Percentiles rank a stretch among this genome's conserved stretches.
phyloP scores from a whole-genome alignment of 2,329 filamentous ascomycete genomes.

The Stagonosporopsis cucurbitacearum region DNA sequence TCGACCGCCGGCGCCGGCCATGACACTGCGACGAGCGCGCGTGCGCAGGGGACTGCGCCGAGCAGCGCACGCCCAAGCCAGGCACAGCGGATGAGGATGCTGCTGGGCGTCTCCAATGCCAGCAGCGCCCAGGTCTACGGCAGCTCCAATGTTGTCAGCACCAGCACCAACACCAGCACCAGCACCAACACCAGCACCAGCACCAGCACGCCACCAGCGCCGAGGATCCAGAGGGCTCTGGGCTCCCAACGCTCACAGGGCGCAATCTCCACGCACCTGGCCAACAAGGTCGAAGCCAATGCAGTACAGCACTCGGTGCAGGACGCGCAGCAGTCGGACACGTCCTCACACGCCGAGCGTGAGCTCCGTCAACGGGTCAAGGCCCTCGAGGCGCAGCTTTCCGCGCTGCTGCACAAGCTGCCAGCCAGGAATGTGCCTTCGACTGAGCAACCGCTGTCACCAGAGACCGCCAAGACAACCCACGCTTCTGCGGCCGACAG shows the following conservation, averaged over 20 bases:
- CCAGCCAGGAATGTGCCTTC: background rate
- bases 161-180: too few relatives aligned
- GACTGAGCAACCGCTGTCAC: background rate
- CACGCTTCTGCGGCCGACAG: background rate
- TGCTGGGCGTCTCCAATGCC: background rate
- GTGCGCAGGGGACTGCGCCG: background rate
- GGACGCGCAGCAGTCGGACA: background rate
- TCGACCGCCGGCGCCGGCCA: slow-evolving; percentile 18
- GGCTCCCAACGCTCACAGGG: background rate
- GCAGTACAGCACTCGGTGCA: background rate
- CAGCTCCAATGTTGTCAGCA: too few relatives aligned
- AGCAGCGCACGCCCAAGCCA: background rate
- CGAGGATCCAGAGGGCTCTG: background rate
- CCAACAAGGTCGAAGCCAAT: background rate
- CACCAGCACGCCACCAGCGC: background rate
- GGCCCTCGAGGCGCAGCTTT: slow-evolving; percentile 6
- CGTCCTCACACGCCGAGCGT: background rate
- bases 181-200: too few relatives aligned
- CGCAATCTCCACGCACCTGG: background rate
- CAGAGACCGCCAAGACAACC: background rate
- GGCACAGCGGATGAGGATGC: slow-evolving; percentile 2
- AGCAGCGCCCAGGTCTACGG: too few relatives aligned
- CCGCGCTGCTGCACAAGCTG: slow-evolving; percentile 2
- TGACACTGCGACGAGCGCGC: slow-evolving; percentile 6
- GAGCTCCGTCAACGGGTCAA: slow-evolving; percentile 3